These are phyloP conservation scores for Trichosanthes cucumerina DNA, from an alignment of 306 rosid genomes.

Conservation along the genomic window DNA sequence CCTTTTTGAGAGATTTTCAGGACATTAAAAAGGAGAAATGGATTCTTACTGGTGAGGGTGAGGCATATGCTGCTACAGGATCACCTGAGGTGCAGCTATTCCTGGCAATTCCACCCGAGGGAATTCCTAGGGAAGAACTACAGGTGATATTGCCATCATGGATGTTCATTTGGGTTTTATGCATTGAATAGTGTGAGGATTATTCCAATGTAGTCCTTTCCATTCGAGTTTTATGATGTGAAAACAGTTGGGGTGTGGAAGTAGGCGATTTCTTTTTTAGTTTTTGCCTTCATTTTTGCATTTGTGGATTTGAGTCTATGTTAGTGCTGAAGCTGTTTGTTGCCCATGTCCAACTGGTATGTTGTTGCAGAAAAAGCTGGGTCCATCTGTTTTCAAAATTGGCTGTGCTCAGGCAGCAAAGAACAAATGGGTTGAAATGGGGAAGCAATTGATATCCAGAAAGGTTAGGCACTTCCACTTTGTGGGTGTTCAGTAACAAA, in stretches of 20 bases:
- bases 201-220: background rate
- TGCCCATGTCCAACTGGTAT: no score
- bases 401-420: no score
- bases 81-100: constrained; percentile 77
- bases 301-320: no score
- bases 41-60: constrained; percentile 74
- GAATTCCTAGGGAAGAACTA: constrained; percentile 66
- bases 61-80: constrained; percentile 45
- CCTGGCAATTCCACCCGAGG: constrained; percentile 63
- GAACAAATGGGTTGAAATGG: no score
- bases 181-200: background rate
- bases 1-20: constrained; percentile 20
- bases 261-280: no score
- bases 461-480: constrained; percentile 32
- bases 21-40: constrained; percentile 70
- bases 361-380: no score
- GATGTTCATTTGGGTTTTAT: background rate
- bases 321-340: no score
- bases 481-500: background rate
- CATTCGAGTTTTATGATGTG: no score
- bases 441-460: constrained; percentile 52
- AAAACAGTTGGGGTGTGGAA: no score
- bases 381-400: no score
- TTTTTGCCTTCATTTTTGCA: no score
- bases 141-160: constrained; percentile 28